These are phyloP conservation scores for Lomentospora prolificans DNA, from an alignment of 2,329 filamentous ascomycete genomes.

Conservation along the genomic window DNA sequence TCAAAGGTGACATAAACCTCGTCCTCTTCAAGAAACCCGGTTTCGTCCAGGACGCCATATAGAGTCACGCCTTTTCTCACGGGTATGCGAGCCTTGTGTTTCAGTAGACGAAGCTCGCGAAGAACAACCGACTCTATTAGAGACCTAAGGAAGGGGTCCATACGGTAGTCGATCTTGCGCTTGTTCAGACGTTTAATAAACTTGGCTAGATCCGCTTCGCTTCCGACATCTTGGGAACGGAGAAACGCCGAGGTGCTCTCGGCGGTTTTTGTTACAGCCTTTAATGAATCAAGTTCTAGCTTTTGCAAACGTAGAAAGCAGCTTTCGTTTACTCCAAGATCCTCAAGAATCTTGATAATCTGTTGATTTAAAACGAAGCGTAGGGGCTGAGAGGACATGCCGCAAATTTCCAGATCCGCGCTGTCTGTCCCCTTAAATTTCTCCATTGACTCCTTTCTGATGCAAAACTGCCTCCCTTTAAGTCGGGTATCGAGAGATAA, in stretches of 20 bases:
- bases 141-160: slow-evolving; percentile 60
- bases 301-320: slow-evolving; percentile 59
- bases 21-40: slow-evolving; percentile 52
- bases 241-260: slow-evolving; percentile 59
- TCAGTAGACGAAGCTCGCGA: slow-evolving; percentile 62
- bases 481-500: slow-evolving; percentile 58
- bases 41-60: slow-evolving; percentile 80
- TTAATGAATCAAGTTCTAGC: slow-evolving; percentile 49
- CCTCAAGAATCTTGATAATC: slow-evolving; percentile 78
- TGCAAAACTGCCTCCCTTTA: slow-evolving; percentile 43
- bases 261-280: slow-evolving; percentile 45
- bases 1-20: slow-evolving; percentile 59
- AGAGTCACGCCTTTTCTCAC: slow-evolving; percentile 63
- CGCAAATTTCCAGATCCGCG: slow-evolving; percentile 60
- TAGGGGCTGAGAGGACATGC: slow-evolving; percentile 55
- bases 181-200: slow-evolving; percentile 50
- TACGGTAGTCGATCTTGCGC: slow-evolving; percentile 53
- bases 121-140: slow-evolving; percentile 62
- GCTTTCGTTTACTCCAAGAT: slow-evolving; percentile 48
- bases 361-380: slow-evolving; percentile 66
- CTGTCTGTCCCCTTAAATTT: slow-evolving; percentile 57
- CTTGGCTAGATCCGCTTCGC: slow-evolving; percentile 47
- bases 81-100: slow-evolving; percentile 68
- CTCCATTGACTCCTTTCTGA: slow-evolving; percentile 64
- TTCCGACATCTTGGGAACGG: slow-evolving; percentile 49